Base-by-base conservation (phyloP, 163 green algal genomes). In the Volvox carteri region DNA sequence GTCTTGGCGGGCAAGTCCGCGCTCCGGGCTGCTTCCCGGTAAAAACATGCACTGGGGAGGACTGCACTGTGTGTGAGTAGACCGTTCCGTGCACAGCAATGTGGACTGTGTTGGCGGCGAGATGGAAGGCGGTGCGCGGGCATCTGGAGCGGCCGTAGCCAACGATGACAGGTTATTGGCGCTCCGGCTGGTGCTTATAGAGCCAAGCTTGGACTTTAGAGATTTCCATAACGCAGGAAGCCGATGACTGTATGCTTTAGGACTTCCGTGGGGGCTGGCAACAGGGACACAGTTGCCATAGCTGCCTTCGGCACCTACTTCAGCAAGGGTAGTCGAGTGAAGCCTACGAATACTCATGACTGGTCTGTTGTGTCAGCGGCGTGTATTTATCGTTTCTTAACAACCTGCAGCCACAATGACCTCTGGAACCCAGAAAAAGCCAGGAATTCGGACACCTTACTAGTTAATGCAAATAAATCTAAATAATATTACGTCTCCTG, bases 131-230 rank as follows among this genome's bases (percentile, higher is more conserved):
- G 70, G 58, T 56, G 70, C 39, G 39, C 39, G 39, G 70, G 30
- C 39, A 7, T 44, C 39, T 18, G 70, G 39, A 41, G 30, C 39
- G 9, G 39, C 39, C 39, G 70, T 58, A 7, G 39, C 41, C 39
- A 58, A 19, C 9, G 70, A 52, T 35, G 39, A 58, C 25, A 78
- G 25, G 70, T 37, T 78, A 33, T 44, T 58, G 39, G 39, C 25
- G 25, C 70, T 58, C 39, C 39, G 30, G 73, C 73, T 65, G 19
- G 42, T 65, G 44, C 42, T 42, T 18, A 80, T 23, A 2, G 42
- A 41, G 1, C 30, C 30, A 19, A 84, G 46, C 75, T 84, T 84
- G 6, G 75, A n/a, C 33, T 84, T 84, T 1, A 84, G 19, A 39
- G 30, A 46, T 50, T 50, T 48, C 48, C 48, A 84, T 37, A 84